phyloP scores from a whole-genome alignment of 345 rosid species.

The Aethionema arabicum region DNA sequence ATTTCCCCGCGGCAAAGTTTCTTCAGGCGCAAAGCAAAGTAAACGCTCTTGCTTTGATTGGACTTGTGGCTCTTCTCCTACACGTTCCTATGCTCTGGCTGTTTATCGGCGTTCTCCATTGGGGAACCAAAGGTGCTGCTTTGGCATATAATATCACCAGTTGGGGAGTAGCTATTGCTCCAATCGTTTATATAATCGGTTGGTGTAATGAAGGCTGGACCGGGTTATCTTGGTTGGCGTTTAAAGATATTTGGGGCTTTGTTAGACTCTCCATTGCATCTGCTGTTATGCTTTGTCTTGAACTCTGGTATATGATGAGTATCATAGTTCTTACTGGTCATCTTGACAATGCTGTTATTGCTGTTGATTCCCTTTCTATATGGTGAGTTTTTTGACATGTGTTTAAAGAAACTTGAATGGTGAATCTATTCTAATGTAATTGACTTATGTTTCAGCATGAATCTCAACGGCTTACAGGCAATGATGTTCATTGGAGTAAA shows the following conservation, averaged over 20 bases:
- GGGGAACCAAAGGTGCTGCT: conserved; percentile 70
- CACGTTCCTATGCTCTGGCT: conserved; percentile 54
- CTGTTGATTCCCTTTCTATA: conserved; percentile 74
- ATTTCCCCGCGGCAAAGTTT: conserved; percentile 64
- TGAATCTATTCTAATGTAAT: too few species aligned
- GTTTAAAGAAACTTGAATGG: not conserved
- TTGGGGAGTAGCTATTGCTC: conserved; percentile 51
- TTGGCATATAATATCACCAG: conserved; percentile 51
- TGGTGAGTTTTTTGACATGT: conserved; percentile 48
- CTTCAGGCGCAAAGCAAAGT: conserved; percentile 88
- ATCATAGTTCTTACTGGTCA: conserved; percentile 67
- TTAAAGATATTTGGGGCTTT: conserved; percentile 67
- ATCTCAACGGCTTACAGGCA: conserved; percentile 67
- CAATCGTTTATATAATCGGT: conserved; percentile 48
- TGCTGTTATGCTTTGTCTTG: conserved; percentile 83
- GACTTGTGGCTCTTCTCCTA: conserved; percentile 41
- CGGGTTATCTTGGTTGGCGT: conserved; percentile 64
- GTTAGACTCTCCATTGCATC: conserved; percentile 77
- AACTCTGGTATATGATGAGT: conserved; percentile 86
- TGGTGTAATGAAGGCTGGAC: conserved; percentile 70
- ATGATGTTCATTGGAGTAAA: conserved; percentile 79
- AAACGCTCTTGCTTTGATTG: conserved; percentile 54
- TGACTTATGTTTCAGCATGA: conserved; percentile 51
- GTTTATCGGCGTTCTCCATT: conserved; percentile 42
- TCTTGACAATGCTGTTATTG: conserved; percentile 65